phyloP scores from a whole-genome alignment of 225 moss, liverwort and hornwort species.

The Pseudoscleropodium purum region DNA sequence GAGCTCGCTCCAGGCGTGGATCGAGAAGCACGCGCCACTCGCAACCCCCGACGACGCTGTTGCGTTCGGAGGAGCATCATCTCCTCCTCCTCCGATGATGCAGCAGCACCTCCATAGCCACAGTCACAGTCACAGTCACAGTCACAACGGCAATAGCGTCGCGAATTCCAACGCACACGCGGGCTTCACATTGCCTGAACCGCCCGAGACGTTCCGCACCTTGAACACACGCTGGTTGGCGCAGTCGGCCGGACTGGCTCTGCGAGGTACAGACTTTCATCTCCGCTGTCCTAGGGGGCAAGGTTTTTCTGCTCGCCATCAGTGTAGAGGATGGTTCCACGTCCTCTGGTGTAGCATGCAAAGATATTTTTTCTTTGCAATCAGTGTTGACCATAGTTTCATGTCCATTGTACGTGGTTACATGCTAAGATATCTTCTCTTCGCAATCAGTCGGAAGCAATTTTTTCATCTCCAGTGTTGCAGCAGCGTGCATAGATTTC shows the following conservation, averaged over 20 bases:
- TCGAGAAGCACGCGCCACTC: slow-evolving; percentile 58
- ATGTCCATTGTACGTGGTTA: background rate
- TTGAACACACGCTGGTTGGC: background rate
- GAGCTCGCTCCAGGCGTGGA: slow-evolving; percentile 69
- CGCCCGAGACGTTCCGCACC: background rate
- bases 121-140: background rate
- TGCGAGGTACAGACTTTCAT: slow-evolving; percentile 15
- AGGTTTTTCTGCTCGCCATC: background rate
- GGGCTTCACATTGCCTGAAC: slow-evolving; percentile 6
- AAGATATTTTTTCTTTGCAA: background rate
- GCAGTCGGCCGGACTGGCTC: background rate
- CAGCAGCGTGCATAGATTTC: background rate
- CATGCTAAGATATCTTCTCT: background rate
- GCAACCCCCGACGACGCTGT: background rate
- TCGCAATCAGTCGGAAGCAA: background rate
- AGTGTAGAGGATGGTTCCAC: background rate
- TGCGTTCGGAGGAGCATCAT: background rate
- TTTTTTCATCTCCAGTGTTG: background rate
- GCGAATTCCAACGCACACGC: background rate
- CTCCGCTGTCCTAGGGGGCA: background rate
- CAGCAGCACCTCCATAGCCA: slow-evolving; percentile 20
- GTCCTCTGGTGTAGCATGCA: background rate
- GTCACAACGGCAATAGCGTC: background rate
- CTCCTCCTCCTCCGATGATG: slow-evolving; percentile 1
- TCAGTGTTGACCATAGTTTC: background rate